phyloP scores from a whole-genome alignment of 257 asterid species.

The Thymus quinquecostatus region DNA sequence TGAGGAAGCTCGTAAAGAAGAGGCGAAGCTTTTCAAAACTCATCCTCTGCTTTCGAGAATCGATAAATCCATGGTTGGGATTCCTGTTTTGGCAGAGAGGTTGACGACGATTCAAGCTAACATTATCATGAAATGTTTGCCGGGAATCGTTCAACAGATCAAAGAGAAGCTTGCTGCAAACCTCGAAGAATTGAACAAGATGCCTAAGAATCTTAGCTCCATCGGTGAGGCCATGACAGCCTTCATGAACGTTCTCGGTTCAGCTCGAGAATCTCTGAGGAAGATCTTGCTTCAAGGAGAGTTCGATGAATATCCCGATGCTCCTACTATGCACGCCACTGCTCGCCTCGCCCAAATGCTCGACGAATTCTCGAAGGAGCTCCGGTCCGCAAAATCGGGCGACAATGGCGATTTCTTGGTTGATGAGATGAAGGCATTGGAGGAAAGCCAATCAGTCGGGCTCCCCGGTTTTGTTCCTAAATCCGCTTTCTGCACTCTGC shows the following conservation, averaged over 20 bases:
- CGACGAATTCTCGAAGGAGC: slow-evolving; percentile 11
- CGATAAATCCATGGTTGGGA: slow-evolving; percentile 37
- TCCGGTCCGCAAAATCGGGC: not conserved
- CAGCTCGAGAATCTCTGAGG: slow-evolving; percentile 39
- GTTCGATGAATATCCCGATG: slow-evolving; percentile 48
- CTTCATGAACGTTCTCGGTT: slow-evolving; percentile 32
- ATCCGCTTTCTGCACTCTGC: slow-evolving; percentile 27
- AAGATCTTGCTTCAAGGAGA: slow-evolving; percentile 46
- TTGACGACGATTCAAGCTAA: not conserved
- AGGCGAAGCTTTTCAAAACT: slow-evolving; percentile 25
- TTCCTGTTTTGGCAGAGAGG: slow-evolving; percentile 38
- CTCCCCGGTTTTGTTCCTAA: slow-evolving; percentile 40
- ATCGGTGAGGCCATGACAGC: slow-evolving; percentile 40
- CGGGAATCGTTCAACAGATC: not conserved
- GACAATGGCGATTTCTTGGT: slow-evolving; percentile 12
- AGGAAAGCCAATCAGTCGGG: slow-evolving; percentile 33
- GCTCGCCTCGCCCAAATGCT: slow-evolving; percentile 37
- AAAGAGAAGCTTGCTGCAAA: not conserved
- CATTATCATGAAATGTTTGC: slow-evolving; percentile 21
- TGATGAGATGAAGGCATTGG: slow-evolving; percentile 37
- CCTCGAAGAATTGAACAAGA: not conserved
- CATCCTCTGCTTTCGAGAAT: slow-evolving; percentile 32
- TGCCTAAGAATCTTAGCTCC: not conserved
- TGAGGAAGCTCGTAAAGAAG: slow-evolving; percentile 38
- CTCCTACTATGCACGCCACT: slow-evolving; percentile 32